These are phyloP conservation scores for Ustilago cynodontis DNA, from an alignment of 1,284 basidiomycete species.

Conservation along the genomic window DNA sequence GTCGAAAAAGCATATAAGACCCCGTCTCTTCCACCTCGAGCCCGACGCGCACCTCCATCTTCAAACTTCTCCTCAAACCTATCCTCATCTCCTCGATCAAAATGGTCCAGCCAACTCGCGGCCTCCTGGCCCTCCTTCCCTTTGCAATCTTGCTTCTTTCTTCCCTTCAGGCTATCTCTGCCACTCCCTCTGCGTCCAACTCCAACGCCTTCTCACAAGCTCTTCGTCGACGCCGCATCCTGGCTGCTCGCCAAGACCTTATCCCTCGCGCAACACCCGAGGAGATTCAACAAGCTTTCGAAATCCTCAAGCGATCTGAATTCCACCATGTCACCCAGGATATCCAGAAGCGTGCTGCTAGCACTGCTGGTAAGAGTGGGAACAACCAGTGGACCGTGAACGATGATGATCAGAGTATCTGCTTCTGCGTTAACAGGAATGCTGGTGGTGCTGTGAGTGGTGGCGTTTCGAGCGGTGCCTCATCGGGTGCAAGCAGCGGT, in stretches of 20 bases:
- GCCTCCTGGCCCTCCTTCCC: slow-evolving; percentile 20
- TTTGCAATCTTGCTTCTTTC: slow-evolving; percentile 14
- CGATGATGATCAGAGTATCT: slow-evolving; percentile 33
- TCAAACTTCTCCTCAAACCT: not conserved
- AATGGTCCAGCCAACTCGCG: slow-evolving; percentile 21
- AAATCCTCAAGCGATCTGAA: slow-evolving; percentile 31
- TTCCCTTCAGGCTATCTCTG: slow-evolving; percentile 3
- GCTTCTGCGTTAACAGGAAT: slow-evolving; percentile 40
- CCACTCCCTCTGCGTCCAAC: not conserved
- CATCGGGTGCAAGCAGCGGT: not conserved
- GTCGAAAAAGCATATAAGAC: too few species aligned
- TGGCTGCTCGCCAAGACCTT: slow-evolving; percentile 22
- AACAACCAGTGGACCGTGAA: slow-evolving; percentile 32
- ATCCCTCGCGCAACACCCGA: slow-evolving; percentile 24
- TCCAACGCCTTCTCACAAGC: slow-evolving; percentile 15
- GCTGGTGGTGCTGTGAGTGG: slow-evolving; percentile 4
- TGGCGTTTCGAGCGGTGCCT: not conserved
- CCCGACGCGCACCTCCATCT: too few species aligned
- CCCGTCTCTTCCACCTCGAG: too few species aligned
- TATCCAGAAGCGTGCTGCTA: slow-evolving; percentile 19
- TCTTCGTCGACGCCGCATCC: slow-evolving; percentile 19
- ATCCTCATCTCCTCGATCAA: not conserved
- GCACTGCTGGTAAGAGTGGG: slow-evolving; percentile 19
- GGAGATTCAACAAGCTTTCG: slow-evolving; percentile 31
- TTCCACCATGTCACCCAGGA: slow-evolving; percentile 14